Base-by-base conservation (phyloP, 2,329 filamentous ascomycete genomes). In the Hyphodiscus sp. region DNA sequence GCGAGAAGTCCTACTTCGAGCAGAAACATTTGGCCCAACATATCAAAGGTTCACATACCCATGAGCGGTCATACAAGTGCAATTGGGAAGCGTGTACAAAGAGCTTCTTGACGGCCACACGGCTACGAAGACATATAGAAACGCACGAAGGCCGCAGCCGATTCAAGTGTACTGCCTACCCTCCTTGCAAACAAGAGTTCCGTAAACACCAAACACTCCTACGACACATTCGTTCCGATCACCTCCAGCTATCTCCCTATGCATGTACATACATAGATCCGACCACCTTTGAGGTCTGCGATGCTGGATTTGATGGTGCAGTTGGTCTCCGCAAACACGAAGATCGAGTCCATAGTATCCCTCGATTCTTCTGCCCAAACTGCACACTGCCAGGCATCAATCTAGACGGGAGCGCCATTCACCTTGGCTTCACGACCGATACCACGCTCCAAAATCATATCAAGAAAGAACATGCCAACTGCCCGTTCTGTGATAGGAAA, bases 1-100 rank as follows among this genome's bases (percentile, higher is more conserved):
- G 92, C 67, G 81, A 82, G 63, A 96, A 96, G 73, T 80, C 85
- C 43, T 97, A 95, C 68, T 80, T 90, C 15, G 88, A 94, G 57
- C 82, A 89, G 60, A 92, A 92, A 63, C 91, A 96, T 71, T 76
- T 96, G 18, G 85, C 86, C 55, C 86, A 91, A 60, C 92, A 97
- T 68, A 72, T 95, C 65, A 91, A 91, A 67, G 87, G 87, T 52
- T 85, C 86, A 11, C 92, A 96, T 68, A 86, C 81, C 19, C 76
- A 82, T 51, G 79, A 89, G 59, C 79, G 86, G 54, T 79, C 83
- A 46, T 86, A 90, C 68, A 69, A 79, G 23, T 96, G 91, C 71
- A 74, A 78, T n/a, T 82, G 82, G 63, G 76, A 81, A 15, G 83
- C 77, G 6, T 96, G 92, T 67, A 82, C 76, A 49, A 94, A 92